A percentile compares a stretch with the other conserved stretches of the same genome.
These are phyloP conservation scores for Golubevia pallescens DNA, from an alignment of 1,284 basidiomycete species.

Conservation along the genomic window DNA sequence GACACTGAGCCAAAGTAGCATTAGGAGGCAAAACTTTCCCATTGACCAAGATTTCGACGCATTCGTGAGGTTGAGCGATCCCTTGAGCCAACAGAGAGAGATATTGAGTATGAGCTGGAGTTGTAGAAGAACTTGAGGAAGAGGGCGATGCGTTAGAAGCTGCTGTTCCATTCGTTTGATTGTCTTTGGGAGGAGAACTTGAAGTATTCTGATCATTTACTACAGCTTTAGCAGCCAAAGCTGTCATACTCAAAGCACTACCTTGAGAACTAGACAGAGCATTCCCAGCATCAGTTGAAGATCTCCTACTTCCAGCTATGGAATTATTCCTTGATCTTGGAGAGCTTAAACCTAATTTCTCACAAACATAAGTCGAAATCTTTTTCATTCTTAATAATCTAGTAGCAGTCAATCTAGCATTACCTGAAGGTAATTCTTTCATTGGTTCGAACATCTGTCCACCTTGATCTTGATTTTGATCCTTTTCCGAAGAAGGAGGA, in stretches of 20 bases:
- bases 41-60: constrained; percentile 44
- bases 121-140: no score
- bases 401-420: constrained; percentile 43
- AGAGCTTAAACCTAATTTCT: constrained; percentile 33
- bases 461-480: not conserved
- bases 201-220: no score
- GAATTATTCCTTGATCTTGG: constrained; percentile 17
- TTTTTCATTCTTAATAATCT: constrained; percentile 43
- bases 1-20: constrained; percentile 39
- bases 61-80: constrained; percentile 22
- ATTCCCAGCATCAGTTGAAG: constrained; percentile 11
- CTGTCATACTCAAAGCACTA: constrained; percentile 19
- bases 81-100: not conserved
- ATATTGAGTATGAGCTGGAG: no score
- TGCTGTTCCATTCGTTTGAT: no score
- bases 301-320: constrained; percentile 37
- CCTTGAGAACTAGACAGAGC: not conserved
- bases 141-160: no score
- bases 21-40: constrained; percentile 29
- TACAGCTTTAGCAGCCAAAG: not conserved
- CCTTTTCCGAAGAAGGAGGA: not conserved
- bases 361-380: constrained; percentile 34
- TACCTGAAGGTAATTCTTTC: constrained; percentile 36
- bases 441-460: constrained; percentile 11
- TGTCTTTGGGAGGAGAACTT: no score